Evolutionary conservation across 163 green algal species (phyloP).

Genomic region (Coccomyxa subellipsoidea): DNA sequence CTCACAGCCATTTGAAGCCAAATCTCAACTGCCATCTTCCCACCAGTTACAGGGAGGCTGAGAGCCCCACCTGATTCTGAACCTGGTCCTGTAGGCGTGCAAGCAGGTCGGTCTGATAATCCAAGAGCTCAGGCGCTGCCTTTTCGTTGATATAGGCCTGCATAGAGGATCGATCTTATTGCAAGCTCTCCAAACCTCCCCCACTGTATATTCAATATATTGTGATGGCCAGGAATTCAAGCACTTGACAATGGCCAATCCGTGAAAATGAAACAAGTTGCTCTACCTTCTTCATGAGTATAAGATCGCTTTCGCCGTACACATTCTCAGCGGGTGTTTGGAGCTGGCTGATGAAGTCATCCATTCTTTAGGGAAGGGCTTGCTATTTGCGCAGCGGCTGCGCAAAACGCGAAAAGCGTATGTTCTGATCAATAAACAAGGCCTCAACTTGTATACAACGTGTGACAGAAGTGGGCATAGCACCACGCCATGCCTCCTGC

Average conservation of each 20-base stretch:
- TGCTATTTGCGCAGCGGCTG: too few species aligned
- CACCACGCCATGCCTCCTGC: too few species aligned
- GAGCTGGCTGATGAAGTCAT: not conserved
- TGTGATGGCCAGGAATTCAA: not conserved
- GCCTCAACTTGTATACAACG: too few species aligned
- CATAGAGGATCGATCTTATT: too few species aligned
- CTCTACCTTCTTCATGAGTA: not conserved
- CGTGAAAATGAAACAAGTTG: not conserved
- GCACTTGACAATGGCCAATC: not conserved
- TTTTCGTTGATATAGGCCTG: constrained; percentile 43
- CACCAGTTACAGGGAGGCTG: too few species aligned
- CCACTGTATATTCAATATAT: not conserved
- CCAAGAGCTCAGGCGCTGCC: constrained; percentile 37
- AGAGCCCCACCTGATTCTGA: constrained; percentile 34
- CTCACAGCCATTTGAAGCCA: too few species aligned
- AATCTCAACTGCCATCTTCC: too few species aligned
- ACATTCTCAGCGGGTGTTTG: not conserved
- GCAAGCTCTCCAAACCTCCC: constrained; percentile 9
- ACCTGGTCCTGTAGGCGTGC: constrained; percentile 30
- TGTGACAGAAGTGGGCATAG: too few species aligned
- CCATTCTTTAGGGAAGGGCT: not conserved
- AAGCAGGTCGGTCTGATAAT: constrained; percentile 40
- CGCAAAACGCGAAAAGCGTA: too few species aligned
- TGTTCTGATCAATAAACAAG: too few species aligned
- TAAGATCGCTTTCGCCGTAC: constrained; percentile 1